Evolutionary conservation across 2,329 filamentous ascomycete species (phyloP).

Genomic region (Huntiella omanensis): DNA sequence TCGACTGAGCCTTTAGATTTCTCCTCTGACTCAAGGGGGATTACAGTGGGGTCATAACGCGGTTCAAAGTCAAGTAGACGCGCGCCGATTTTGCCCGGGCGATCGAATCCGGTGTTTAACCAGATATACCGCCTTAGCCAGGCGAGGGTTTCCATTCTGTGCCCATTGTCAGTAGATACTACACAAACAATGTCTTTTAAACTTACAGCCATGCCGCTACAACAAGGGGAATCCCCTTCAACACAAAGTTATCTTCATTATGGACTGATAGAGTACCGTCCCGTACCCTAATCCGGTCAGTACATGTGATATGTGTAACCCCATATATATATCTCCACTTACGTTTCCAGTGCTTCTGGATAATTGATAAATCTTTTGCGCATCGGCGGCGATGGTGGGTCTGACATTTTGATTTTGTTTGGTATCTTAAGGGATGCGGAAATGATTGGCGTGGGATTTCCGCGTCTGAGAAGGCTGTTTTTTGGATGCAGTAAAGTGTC

Average conservation of each 20-base stretch:
- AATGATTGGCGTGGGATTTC: too few relatives aligned
- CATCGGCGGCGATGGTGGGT: conserved; percentile 2
- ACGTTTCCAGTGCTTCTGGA: conserved; percentile 20
- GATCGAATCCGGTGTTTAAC: conserved; percentile 43
- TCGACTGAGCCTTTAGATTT: background rate
- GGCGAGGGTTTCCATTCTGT: conserved; percentile 34
- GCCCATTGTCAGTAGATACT: background rate
- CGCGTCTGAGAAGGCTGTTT: too few relatives aligned
- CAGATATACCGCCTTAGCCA: conserved; percentile 38
- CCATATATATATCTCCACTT: conserved; percentile 10
- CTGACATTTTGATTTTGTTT: background rate
- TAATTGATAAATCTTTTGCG: conserved; percentile 19
- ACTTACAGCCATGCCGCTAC: conserved; percentile 34
- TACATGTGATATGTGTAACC: background rate
- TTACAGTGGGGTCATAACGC: conserved; percentile 27
- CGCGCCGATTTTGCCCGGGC: conserved; percentile 32
- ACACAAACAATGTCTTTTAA: background rate
- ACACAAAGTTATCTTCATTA: conserved; percentile 28
- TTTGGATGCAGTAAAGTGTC: too few relatives aligned
- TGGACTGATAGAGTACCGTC: background rate
- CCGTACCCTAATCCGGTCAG: background rate
- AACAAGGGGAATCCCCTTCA: conserved; percentile 35
- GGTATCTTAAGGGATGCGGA: too few relatives aligned
- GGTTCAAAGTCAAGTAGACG: conserved; percentile 32
- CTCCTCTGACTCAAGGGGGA: conserved; percentile 22